These are phyloP conservation scores for Auricularia sp. DNA, from an alignment of 768 basidiomycete genomes.

Conservation along the genomic window DNA sequence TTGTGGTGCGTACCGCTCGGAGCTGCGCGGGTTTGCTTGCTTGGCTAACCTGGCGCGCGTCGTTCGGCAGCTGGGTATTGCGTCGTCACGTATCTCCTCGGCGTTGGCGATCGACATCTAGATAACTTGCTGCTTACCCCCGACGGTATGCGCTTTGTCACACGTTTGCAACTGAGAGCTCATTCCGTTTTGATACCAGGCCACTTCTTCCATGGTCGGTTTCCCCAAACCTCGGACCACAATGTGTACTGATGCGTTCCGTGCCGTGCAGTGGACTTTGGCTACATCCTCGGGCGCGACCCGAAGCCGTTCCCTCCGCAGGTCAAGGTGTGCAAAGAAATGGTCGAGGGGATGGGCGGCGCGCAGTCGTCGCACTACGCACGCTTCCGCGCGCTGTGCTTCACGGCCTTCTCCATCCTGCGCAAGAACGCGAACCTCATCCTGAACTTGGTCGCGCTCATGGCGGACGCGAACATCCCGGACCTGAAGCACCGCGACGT, in stretches of 20 bases:
- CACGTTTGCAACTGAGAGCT: slow-evolving; percentile 18
- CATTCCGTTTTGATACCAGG: background rate
- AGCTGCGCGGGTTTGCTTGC: background rate
- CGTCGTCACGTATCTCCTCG: slow-evolving; percentile 90
- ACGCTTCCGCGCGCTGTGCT: slow-evolving; percentile 92
- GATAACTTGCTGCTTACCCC: slow-evolving; percentile 90
- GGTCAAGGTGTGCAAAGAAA: slow-evolving; percentile 97
- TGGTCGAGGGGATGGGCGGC: slow-evolving; percentile 99
- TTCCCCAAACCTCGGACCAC: too few species aligned
- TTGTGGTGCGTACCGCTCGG: slow-evolving; percentile 56
- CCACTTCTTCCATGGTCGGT: background rate
- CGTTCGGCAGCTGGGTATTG: slow-evolving; percentile 81
- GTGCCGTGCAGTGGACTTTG: slow-evolving; percentile 72
- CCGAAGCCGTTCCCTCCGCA: slow-evolving; percentile 97
- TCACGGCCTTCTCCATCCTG: slow-evolving; percentile 94
- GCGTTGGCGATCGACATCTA: slow-evolving; percentile 93
- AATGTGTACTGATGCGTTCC: too few species aligned
- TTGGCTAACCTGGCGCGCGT: slow-evolving; percentile 9
- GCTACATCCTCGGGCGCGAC: slow-evolving; percentile 94
- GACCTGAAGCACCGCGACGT: slow-evolving; percentile 91
- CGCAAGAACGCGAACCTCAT: slow-evolving; percentile 97
- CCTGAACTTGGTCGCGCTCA: slow-evolving; percentile 88
- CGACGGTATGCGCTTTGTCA: slow-evolving; percentile 41
- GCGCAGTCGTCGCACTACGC: slow-evolving; percentile 89
- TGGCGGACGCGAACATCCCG: slow-evolving; percentile 96